These are phyloP conservation scores for Teunomyces gatunensis DNA, from an alignment of 805 yeast species.

Conservation along the genomic window DNA sequence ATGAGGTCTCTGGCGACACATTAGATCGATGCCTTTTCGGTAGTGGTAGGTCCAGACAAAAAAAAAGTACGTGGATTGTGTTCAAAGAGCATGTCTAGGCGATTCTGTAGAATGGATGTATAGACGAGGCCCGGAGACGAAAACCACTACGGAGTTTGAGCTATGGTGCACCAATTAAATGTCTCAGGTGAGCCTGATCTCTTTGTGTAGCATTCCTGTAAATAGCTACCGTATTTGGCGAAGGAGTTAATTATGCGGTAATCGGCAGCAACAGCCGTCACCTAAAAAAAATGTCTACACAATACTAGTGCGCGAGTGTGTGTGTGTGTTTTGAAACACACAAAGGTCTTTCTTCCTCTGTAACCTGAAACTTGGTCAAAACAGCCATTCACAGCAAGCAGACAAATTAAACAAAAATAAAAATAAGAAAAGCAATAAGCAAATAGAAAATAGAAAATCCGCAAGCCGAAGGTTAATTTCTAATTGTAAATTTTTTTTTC, in stretches of 20 bases:
- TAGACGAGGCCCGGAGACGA: too few species aligned
- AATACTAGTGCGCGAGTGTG: too few species aligned
- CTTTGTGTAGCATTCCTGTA: background rate
- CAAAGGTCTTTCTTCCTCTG: background rate
- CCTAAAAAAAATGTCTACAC: background rate
- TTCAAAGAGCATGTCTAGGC: too few species aligned
- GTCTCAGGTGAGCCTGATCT: too few species aligned
- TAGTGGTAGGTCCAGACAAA: too few species aligned
- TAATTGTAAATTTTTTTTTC: background rate
- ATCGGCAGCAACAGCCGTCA: background rate
- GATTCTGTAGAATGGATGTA: too few species aligned
- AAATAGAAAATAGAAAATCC: background rate
- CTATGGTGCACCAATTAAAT: too few species aligned
- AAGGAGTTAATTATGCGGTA: background rate
- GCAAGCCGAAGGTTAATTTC: background rate
- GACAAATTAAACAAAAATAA: too few species aligned
- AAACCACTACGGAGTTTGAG: too few species aligned
- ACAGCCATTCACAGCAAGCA: background rate
- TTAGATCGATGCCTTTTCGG: background rate
- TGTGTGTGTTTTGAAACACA: too few species aligned
- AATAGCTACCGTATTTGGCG: background rate
- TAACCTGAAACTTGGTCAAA: background rate
- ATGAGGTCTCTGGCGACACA: background rate
- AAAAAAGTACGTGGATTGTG: too few species aligned
- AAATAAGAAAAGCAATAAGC: too few species aligned